Evolutionary conservation across 1,284 basidiomycete genomes (phyloP).

Genomic region (Naganishia cerealis): DNA sequence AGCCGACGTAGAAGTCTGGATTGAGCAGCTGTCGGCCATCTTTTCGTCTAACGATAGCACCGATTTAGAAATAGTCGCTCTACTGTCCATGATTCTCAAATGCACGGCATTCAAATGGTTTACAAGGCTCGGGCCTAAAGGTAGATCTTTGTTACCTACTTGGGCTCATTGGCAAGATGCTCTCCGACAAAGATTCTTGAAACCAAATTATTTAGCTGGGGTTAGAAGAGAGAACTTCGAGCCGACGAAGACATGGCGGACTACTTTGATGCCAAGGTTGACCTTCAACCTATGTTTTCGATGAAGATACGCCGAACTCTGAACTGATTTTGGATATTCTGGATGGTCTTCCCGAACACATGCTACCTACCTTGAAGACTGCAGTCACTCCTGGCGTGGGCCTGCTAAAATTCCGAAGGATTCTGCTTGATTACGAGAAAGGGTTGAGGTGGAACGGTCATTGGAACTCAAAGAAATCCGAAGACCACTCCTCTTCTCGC

Average conservation of each 20-base stretch:
- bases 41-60: background rate
- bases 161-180: conserved; percentile 23
- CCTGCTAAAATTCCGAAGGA: conserved; percentile 6
- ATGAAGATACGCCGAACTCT: conserved; percentile 1
- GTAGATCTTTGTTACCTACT: conserved; percentile 1
- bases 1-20: conserved; percentile 21
- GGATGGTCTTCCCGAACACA: background rate
- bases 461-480: background rate
- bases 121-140: conserved; percentile 5
- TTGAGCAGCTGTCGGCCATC: conserved; percentile 18
- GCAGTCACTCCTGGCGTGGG: conserved; percentile 10
- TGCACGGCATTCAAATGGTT: conserved; percentile 10
- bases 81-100: conserved; percentile 10
- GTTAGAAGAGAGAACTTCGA: conserved; percentile 7
- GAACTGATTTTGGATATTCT: conserved; percentile 7
- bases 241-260: conserved; percentile 16
- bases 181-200: conserved; percentile 12
- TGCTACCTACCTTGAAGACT: conserved; percentile 3
- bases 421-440: conserved; percentile 11
- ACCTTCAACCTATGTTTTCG: conserved; percentile 21
- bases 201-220: conserved; percentile 14
- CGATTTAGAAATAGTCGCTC: conserved; percentile 9
- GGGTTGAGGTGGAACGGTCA: conserved; percentile 7
- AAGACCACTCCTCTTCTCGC: background rate
- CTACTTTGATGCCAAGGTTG: conserved; percentile 17